These are phyloP conservation scores for Cladosporium colombiae DNA, from an alignment of 2,329 filamentous ascomycete genomes.

Conservation along the genomic window DNA sequence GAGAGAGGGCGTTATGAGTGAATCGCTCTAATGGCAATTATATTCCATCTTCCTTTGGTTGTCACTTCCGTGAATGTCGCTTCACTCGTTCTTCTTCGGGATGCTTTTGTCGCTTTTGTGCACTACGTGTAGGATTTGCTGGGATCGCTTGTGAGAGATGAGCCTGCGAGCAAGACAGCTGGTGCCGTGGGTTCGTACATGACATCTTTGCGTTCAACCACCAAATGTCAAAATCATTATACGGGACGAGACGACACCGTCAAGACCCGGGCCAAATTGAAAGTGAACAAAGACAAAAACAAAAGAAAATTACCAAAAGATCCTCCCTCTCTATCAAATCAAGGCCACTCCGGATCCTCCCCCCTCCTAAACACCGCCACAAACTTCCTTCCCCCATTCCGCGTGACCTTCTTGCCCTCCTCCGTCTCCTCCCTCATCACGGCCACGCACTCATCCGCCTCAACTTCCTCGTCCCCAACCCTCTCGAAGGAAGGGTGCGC, in stretches of 20 bases:
- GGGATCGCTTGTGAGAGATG: background rate
- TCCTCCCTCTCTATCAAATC: background rate
- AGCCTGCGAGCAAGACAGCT: background rate
- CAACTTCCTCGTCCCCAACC: conserved; percentile 61
- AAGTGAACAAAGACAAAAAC: background rate
- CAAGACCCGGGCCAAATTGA: background rate
- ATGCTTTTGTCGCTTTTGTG: background rate
- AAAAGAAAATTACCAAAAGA: background rate
- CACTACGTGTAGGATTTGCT: background rate
- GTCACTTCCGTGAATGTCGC: background rate
- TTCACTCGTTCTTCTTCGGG: background rate
- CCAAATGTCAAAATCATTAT: background rate
- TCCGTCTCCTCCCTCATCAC: conserved; percentile 85
- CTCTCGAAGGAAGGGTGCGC: conserved; percentile 77
- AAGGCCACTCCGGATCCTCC: conserved; percentile 75
- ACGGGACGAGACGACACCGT: background rate
- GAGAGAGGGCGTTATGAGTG: background rate
- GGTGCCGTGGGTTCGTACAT: background rate
- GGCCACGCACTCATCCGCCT: conserved; percentile 70
- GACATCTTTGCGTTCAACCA: background rate
- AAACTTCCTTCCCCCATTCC: conserved; percentile 88
- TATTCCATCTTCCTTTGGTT: background rate
- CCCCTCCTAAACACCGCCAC: conserved; percentile 82
- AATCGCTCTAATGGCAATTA: background rate
- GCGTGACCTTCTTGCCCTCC: conserved; percentile 93